Evolutionary conservation across 2,329 filamentous ascomycete genomes (phyloP), one percentile per base, ranked within the genome.

Genomic region (Alternaria angustiovoidea): DNA sequence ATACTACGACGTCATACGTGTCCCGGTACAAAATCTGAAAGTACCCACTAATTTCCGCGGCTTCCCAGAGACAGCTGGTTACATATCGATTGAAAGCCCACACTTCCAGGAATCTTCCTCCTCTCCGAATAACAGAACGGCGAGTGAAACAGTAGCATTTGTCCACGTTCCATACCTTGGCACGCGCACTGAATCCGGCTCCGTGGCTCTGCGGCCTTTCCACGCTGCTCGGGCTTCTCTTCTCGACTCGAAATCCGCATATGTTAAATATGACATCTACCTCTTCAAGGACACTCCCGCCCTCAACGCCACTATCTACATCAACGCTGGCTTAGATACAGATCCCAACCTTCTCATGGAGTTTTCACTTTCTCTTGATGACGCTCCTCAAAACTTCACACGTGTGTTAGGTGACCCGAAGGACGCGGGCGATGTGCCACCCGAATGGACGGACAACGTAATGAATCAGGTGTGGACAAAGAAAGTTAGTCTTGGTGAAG

Each of bases 261-360:
- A 53, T 18, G 59, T 56, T 12, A 57, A 64, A 26, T 69, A 70
- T 42, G 32, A 53, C 41, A 59, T 70, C 26, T 70, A 69, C 51
- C 39, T 68, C 22, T 67, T 70, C 65, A 57, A 51, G 2, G 44
- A 59, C 9, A 57, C 51, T 2, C 34, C 54, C 16, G 38, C 61
- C 5, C 59, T 66, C n/a, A 75, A 77, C 28, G 73, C 80, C 20
- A 76, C 74, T 11, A 64, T 74, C 5, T 76, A 81, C 3, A 64
- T 68, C 36, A 68, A 62, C 30, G 63, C 61, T 20, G 65, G 57
- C 32, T 76, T 86, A 6, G 84, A 85, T 61, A 80, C 81, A 0
- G 80, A 85, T 52, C 82, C 83, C 0, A 68, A 68, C 4, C 74
- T 79, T 5, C 79, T 75, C 9, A 81, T 86, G 75, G 73, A 74